A percentile compares a stretch with the other conserved stretches of the same genome.
These are phyloP conservation scores for Colletotrichum ledebouriae DNA, from an alignment of 2,329 filamentous ascomycete genomes.

Conservation along the genomic window DNA sequence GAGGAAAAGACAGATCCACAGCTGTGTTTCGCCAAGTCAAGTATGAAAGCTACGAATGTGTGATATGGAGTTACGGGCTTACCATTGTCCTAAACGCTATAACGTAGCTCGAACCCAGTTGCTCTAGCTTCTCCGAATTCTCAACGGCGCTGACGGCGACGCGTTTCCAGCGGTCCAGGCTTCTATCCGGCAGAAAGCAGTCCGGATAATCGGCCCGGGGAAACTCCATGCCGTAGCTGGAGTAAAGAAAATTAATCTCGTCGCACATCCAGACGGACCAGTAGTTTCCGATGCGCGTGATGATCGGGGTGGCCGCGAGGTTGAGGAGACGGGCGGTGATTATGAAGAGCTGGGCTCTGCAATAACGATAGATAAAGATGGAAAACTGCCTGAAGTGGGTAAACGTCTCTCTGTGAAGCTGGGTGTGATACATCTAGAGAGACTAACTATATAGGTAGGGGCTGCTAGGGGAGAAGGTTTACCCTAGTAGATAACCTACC, in stretches of 20 bases:
- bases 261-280: slow-evolving; percentile 9
- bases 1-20: slow-evolving; percentile 52
- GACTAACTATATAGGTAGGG: no score
- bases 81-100: neutral
- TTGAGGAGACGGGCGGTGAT: slow-evolving; percentile 6
- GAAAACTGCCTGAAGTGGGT: no score
- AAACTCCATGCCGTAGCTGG: neutral
- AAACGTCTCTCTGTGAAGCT: no score
- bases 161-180: slow-evolving; percentile 8
- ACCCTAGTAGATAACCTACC: no score
- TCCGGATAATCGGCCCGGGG: slow-evolving; percentile 3
- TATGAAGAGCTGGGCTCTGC: neutral
- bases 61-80: no score
- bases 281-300: neutral
- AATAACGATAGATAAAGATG: no score
- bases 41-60: slow-evolving; percentile 58
- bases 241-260: slow-evolving; percentile 2
- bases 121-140: slow-evolving; percentile 1
- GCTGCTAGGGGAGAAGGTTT: no score
- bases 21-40: slow-evolving; percentile 61
- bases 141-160: slow-evolving; percentile 8
- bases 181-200: neutral
- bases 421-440: no score
- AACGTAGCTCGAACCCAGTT: neutral
- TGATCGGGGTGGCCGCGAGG: neutral